Evolutionary conservation across 2,329 filamentous ascomycete species (phyloP).

Genomic region (Phoma sp.): DNA sequence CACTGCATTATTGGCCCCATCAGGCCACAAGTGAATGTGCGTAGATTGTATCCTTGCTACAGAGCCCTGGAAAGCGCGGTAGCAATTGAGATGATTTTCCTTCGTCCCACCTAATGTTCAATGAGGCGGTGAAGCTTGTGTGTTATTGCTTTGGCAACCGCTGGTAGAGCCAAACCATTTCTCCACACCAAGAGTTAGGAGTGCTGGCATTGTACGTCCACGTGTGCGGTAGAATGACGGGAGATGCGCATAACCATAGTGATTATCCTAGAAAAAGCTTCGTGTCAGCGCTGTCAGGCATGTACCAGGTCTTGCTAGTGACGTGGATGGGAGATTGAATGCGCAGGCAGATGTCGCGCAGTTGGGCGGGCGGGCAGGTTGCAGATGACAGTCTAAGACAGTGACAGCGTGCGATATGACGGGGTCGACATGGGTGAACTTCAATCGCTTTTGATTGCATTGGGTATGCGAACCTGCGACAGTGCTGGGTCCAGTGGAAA

Average conservation of each 20-base stretch:
- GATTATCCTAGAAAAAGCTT: conserved; percentile 10
- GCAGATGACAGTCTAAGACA: conserved; percentile 2
- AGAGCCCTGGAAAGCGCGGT: background rate
- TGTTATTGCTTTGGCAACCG: conserved; percentile 1
- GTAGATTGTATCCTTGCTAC: background rate
- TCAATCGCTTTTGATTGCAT: conserved; percentile 10
- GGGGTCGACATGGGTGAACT: conserved; percentile 25
- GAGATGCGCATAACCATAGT: conserved; percentile 20
- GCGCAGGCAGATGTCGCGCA: background rate
- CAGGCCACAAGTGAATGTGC: background rate
- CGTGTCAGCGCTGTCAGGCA: conserved; percentile 15
- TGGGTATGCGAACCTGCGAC: conserved; percentile 8
- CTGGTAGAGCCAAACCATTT: background rate
- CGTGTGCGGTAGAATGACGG: conserved; percentile 1
- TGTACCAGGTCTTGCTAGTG: conserved; percentile 6
- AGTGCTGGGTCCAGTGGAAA: conserved; percentile 10
- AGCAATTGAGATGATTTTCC: background rate
- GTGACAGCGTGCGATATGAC: conserved; percentile 4
- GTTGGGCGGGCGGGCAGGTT: conserved; percentile 17
- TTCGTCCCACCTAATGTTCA: background rate
- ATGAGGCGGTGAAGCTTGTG: conserved; percentile 9
- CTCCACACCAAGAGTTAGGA: background rate
- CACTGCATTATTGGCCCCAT: background rate
- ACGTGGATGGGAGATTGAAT: conserved; percentile 8
- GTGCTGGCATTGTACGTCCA: background rate